These are phyloP conservation scores for Rosellinia necatrix DNA, from an alignment of 2,329 filamentous ascomycete species.

Conservation along the genomic window DNA sequence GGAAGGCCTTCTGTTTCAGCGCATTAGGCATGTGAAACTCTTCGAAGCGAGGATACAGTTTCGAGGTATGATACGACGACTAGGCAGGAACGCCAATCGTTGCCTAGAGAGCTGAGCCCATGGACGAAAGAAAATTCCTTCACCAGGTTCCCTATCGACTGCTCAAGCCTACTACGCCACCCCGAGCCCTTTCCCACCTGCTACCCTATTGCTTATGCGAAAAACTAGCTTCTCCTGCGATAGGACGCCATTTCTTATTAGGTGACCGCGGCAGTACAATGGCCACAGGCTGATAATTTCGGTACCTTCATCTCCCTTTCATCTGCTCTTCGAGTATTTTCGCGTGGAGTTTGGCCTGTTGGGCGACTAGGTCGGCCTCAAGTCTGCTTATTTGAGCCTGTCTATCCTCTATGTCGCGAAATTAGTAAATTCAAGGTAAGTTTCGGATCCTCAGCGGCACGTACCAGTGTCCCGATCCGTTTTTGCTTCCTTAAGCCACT, in stretches of 20 bases:
- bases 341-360: conserved; percentile 22
- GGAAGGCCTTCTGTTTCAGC: not conserved
- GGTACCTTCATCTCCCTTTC: not conserved
- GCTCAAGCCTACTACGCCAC: not conserved
- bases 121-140: conserved; percentile 6
- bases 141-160: not conserved
- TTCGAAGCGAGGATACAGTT: not conserved
- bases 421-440: conserved; percentile 3
- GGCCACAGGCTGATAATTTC: no score
- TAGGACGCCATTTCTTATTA: no score
- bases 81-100: not conserved
- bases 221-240: no score
- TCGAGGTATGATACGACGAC: conserved; percentile 1
- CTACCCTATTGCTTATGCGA: not conserved
- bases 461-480: conserved; percentile 19
- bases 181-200: not conserved
- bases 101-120: not conserved
- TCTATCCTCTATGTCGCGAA: conserved; percentile 14
- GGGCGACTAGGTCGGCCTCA: conserved; percentile 15
- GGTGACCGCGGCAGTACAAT: no score
- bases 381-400: conserved; percentile 12
- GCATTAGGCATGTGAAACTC: not conserved
- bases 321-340: not conserved
- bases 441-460: not conserved
- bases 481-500: conserved; percentile 23